Evolutionary conservation across 305 asterid genomes (phyloP).

Genomic region (Rubia tinctorum): DNA sequence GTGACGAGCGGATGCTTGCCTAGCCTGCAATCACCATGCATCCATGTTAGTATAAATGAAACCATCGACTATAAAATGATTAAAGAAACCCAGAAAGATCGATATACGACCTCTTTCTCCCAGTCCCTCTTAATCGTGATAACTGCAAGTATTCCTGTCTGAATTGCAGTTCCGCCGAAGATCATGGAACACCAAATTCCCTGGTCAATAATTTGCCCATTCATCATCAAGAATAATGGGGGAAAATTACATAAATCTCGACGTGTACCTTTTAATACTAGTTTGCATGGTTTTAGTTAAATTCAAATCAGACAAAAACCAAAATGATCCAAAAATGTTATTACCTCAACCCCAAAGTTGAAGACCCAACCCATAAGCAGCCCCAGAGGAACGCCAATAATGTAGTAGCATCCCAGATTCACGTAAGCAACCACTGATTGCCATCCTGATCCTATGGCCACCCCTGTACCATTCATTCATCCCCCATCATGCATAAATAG

Average conservation of each 20-base stretch:
- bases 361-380: conserved; percentile 48
- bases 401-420: conserved; percentile 55
- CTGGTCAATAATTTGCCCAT: neutral
- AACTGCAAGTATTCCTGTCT: conserved; percentile 4
- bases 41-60: neutral
- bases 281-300: too few species aligned
- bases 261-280: too few species aligned
- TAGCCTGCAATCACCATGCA: conserved; percentile 1
- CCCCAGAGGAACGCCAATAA: conserved; percentile 57
- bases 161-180: conserved; percentile 10
- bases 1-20: neutral
- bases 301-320: too few species aligned
- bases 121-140: conserved; percentile 10
- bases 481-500: neutral
- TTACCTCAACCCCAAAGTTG: conserved; percentile 51
- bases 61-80: neutral
- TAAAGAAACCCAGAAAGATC: neutral
- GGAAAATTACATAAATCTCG: too few species aligned
- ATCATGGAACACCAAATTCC: conserved; percentile 13
- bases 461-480: conserved; percentile 31
- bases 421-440: conserved; percentile 58
- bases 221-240: neutral
- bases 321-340: neutral
- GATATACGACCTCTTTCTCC: neutral
- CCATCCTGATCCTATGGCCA: conserved; percentile 69